phyloP scores from a whole-genome alignment of 352 stramenopile genomes.

The Globisporangium iwayamae region DNA sequence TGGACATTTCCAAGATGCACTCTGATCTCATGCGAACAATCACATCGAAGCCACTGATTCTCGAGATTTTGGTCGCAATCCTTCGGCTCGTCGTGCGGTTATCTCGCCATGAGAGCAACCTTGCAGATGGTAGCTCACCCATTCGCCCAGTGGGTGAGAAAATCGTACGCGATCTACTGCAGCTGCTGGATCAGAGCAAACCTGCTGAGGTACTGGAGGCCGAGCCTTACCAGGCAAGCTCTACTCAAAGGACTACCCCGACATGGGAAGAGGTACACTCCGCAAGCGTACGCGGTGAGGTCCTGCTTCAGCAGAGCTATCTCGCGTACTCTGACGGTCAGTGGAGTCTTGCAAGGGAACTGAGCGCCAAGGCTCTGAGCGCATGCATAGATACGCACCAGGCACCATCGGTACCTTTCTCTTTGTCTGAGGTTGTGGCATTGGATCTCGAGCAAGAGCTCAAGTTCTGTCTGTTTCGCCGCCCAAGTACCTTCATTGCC shows the following conservation, averaged over 20 bases:
- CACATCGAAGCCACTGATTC: conserved; percentile 15
- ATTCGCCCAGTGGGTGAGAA: conserved; percentile 25
- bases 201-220: not conserved
- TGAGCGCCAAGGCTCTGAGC: conserved; percentile 23
- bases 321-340: conserved; percentile 32
- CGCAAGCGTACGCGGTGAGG: conserved; percentile 21
- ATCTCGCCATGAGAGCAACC: conserved; percentile 26
- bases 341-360: conserved; percentile 26
- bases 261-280: conserved; percentile 4
- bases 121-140: conserved; percentile 21
- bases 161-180: conserved; percentile 25
- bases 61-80: conserved; percentile 29
- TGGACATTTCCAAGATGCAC: conserved; percentile 24
- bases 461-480: conserved; percentile 29
- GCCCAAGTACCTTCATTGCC: conserved; percentile 30
- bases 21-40: conserved; percentile 1
- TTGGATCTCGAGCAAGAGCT: conserved; percentile 37
- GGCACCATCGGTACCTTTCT: not conserved
- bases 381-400: conserved; percentile 5
- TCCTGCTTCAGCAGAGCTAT: conserved; percentile 36
- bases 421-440: not conserved
- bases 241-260: not conserved
- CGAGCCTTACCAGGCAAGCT: not conserved
- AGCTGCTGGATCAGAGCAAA: conserved; percentile 9
- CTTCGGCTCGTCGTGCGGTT: conserved; percentile 30